phyloP scores from a whole-genome alignment of 306 rosid species.

The Amphicarpaea edgeworthii region DNA sequence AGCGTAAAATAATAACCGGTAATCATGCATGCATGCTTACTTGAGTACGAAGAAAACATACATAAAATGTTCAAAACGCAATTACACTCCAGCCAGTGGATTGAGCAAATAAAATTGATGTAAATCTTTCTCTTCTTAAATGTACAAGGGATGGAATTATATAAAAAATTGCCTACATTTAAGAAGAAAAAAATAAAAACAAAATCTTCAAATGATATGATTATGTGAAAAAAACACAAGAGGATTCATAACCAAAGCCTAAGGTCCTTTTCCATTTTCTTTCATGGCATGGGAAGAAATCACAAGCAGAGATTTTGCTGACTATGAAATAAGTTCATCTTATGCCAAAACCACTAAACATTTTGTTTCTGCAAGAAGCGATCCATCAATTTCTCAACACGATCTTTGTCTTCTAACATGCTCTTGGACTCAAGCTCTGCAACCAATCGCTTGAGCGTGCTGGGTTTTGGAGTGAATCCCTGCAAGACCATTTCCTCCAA shows the following conservation, averaged over 20 bases:
- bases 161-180: background rate
- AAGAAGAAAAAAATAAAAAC: background rate
- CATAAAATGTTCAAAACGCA: background rate
- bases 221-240: background rate
- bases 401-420: constrained; percentile 66
- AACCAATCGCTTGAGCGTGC: constrained; percentile 55
- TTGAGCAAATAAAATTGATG: background rate
- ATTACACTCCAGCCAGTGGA: background rate
- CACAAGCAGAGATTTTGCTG: background rate
- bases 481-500: constrained; percentile 70
- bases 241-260: background rate
- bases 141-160: background rate
- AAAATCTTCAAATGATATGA: background rate
- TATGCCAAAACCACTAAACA: constrained; percentile 5
- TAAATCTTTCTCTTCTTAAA: background rate
- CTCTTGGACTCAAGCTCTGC: constrained; percentile 61
- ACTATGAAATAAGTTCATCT: background rate
- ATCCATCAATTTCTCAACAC: constrained; percentile 63
- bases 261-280: background rate
- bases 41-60: background rate
- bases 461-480: constrained; percentile 52
- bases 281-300: background rate
- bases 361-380: background rate
- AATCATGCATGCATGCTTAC: background rate
- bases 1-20: background rate